Percentiles rank a stretch among this genome's conserved stretches.
These are phyloP conservation scores for Helicocarpus griseus DNA, from an alignment of 2,329 filamentous ascomycete genomes.

Conservation along the genomic window DNA sequence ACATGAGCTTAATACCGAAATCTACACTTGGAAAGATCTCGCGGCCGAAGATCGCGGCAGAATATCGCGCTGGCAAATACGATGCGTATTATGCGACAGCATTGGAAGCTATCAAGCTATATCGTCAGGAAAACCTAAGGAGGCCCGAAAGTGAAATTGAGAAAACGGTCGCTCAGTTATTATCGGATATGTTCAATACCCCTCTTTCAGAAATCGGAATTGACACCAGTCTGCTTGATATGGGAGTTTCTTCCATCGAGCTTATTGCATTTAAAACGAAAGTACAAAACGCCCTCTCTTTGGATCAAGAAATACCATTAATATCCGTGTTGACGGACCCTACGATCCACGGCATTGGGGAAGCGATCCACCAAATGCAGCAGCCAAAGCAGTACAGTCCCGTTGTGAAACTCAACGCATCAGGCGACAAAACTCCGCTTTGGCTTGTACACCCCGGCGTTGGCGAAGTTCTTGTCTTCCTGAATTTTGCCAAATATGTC, in stretches of 20 bases:
- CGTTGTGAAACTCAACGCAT: slow-evolving; percentile 20
- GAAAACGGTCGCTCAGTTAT: not conserved
- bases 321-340: slow-evolving; percentile 27
- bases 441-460: slow-evolving; percentile 31
- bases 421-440: slow-evolving; percentile 20
- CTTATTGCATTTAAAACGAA: slow-evolving; percentile 32
- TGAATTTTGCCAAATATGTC: slow-evolving; percentile 25
- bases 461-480: slow-evolving; percentile 31
- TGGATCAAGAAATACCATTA: slow-evolving; percentile 27
- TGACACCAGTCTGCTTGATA: slow-evolving; percentile 21
- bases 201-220: slow-evolving; percentile 11
- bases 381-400: slow-evolving; percentile 19
- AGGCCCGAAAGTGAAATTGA: not conserved
- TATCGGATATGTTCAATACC: slow-evolving; percentile 1
- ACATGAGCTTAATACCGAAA: slow-evolving; percentile 19
- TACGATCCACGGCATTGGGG: slow-evolving; percentile 20
- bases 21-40: slow-evolving; percentile 36
- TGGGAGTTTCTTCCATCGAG: slow-evolving; percentile 33
- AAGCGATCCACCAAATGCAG: slow-evolving; percentile 14
- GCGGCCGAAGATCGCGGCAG: slow-evolving; percentile 24
- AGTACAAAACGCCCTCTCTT: slow-evolving; percentile 21
- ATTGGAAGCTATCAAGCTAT: slow-evolving; percentile 7
- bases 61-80: slow-evolving; percentile 22
- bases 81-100: slow-evolving; percentile 11
- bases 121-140: slow-evolving; percentile 2